Percentiles rank a stretch among this genome's conserved stretches.
Conservation (phyloP, 73 alveolate genomes). For the Blepharisma stoltei region DNA sequence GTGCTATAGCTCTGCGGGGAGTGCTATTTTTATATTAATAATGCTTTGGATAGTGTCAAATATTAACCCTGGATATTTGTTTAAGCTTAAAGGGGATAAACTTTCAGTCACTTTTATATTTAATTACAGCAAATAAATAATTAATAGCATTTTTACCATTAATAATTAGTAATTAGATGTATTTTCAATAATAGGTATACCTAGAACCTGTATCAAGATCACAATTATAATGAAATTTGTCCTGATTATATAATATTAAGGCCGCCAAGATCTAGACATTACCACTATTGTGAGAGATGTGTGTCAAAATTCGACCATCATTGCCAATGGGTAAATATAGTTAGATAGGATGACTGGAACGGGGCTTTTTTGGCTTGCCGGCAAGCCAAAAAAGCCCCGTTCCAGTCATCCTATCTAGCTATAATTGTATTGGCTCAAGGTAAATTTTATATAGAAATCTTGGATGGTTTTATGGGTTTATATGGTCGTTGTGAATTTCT, state of each 20-base stretch:
- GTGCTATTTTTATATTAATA: not conserved
- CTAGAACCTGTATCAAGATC: not conserved
- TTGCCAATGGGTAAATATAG: constrained; percentile 39
- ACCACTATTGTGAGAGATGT: constrained; percentile 38
- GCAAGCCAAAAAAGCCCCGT: too few relatives aligned
- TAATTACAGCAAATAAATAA: too few relatives aligned
- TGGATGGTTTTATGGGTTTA: constrained; percentile 7
- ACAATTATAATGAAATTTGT: constrained; percentile 26
- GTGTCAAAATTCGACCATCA: constrained; percentile 43
- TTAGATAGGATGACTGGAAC: too few relatives aligned
- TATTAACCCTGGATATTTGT: constrained; percentile 16
- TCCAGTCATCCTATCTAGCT: too few relatives aligned
- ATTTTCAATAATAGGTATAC: too few relatives aligned
- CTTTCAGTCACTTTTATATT: not conserved
- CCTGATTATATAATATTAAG: constrained; percentile 32
- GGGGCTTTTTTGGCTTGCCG: too few relatives aligned
- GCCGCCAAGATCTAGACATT: constrained; percentile 38
- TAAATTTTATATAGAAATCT: not conserved
- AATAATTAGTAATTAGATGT: too few relatives aligned
- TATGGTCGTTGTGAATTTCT: not conserved
- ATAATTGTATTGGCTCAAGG: constrained; percentile 40
- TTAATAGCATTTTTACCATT: too few relatives aligned
- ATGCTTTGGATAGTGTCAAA: not conserved
- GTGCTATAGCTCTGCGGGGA: not conserved
- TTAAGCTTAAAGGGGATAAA: not conserved